A percentile compares a stretch with the other conserved stretches of the same genome.
These are phyloP conservation scores for Vanderwaltozyma tropicalis DNA, from an alignment of 805 yeast genomes.

Conservation along the genomic window DNA sequence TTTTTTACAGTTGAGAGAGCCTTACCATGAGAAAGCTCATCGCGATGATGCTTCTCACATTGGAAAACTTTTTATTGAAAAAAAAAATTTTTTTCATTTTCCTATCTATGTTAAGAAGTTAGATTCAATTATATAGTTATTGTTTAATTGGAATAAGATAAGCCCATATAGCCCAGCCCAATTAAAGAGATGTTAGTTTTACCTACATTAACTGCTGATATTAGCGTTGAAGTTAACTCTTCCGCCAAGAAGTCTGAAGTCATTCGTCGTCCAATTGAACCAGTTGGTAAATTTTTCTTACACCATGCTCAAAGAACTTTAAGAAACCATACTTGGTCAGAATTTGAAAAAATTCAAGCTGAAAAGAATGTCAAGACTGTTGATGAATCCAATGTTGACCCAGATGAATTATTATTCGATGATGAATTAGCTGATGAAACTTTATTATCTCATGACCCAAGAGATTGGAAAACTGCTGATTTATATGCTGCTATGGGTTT, in stretches of 20 bases:
- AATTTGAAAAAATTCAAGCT: slow-evolving; percentile 88
- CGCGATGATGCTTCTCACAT: not conserved
- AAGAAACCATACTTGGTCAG: slow-evolving; percentile 98
- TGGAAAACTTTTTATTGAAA: too few relatives aligned
- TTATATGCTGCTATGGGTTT: slow-evolving; percentile 93
- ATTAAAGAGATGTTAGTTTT: slow-evolving; percentile 26
- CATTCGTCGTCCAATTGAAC: slow-evolving; percentile 78
- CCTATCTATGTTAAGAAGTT: too few relatives aligned
- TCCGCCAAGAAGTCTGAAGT: slow-evolving; percentile 45
- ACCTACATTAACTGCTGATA: slow-evolving; percentile 46
- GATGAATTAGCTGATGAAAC: slow-evolving; percentile 64
- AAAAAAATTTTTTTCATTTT: too few relatives aligned
- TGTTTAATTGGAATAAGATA: too few relatives aligned
- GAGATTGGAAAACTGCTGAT: slow-evolving; percentile 96
- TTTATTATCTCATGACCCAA: slow-evolving; percentile 81
- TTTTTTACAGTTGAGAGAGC: too few relatives aligned
- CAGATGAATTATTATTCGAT: slow-evolving; percentile 41
- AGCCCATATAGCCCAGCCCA: too few relatives aligned
- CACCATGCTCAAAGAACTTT: slow-evolving; percentile 94
- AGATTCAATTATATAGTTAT: too few relatives aligned
- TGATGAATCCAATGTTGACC: slow-evolving; percentile 50
- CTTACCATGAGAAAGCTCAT: not conserved
- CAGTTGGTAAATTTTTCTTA: slow-evolving; percentile 90
- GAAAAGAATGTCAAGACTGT: slow-evolving; percentile 67
- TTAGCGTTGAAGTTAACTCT: slow-evolving; percentile 43